phyloP scores from a whole-genome alignment of 23 red algal species.

The Agarophyton chilense region DNA sequence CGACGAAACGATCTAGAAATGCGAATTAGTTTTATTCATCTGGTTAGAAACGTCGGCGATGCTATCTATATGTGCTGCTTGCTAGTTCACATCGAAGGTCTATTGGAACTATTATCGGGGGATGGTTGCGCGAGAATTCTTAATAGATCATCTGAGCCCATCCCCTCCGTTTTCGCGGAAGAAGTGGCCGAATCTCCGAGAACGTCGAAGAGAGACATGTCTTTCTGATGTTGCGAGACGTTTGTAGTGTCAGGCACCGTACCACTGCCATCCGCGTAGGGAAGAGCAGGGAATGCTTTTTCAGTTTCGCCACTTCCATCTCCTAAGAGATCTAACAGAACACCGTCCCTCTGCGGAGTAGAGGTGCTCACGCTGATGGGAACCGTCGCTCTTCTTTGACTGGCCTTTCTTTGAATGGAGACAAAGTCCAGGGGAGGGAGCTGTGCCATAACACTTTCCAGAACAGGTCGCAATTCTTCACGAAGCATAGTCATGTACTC shows the following conservation, averaged over 20 bases:
- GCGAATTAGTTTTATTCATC: not conserved
- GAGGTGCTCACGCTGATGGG: not conserved
- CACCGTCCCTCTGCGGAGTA: slow-evolving; percentile 2
- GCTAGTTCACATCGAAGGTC: not conserved
- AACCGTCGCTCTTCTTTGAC: slow-evolving; percentile 9
- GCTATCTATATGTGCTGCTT: not conserved
- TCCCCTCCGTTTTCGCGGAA: not conserved
- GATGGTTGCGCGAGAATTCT: not conserved
- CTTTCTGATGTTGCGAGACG: not conserved
- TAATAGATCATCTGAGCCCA: not conserved
- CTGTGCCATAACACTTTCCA: slow-evolving; percentile 46
- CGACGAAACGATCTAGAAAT: no score
- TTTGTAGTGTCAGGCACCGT: not conserved
- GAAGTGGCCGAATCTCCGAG: not conserved
- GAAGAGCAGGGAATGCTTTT: slow-evolving; percentile 7
- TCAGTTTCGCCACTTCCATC: slow-evolving; percentile 24
- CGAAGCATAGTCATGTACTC: slow-evolving; percentile 76
- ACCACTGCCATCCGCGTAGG: not conserved
- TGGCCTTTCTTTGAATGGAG: slow-evolving; percentile 57
- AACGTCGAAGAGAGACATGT: slow-evolving; percentile 20
- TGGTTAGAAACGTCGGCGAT: not conserved
- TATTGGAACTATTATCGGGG: not conserved
- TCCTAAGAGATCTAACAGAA: slow-evolving; percentile 58
- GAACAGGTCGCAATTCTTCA: slow-evolving; percentile 18
- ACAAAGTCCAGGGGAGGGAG: slow-evolving; percentile 79